Conservation (phyloP, 441 rosid species). For the Populus hybrid region DNA sequence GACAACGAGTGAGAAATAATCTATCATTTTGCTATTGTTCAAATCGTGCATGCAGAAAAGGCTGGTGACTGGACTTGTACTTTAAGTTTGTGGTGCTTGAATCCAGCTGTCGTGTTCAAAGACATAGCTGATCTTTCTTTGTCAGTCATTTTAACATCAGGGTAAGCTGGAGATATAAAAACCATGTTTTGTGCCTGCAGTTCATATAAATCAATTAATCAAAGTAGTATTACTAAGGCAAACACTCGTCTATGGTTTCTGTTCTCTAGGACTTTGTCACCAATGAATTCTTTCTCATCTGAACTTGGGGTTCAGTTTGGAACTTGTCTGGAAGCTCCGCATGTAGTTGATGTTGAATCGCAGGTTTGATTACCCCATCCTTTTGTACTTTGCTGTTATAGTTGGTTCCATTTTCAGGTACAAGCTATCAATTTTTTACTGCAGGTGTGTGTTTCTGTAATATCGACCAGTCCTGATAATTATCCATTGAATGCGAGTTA, state of each 20-base stretch:
- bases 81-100: constrained; percentile 95
- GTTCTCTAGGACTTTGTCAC: constrained; percentile 78
- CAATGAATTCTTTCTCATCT: constrained; percentile 89
- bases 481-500: constrained; percentile 86
- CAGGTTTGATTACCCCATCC: constrained; percentile 50
- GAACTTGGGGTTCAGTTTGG: constrained; percentile 97
- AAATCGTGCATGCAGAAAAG: constrained; percentile 49
- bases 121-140: constrained; percentile 85
- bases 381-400: constrained; percentile 13
- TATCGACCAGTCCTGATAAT: constrained; percentile 73
- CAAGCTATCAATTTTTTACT: constrained; percentile 25
- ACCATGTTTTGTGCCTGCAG: neutral
- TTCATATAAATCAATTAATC: neutral
- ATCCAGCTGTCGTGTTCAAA: constrained; percentile 91
- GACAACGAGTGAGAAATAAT: neutral
- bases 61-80: constrained; percentile 60
- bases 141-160: constrained; percentile 91
- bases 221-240: neutral
- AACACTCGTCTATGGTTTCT: constrained; percentile 16
- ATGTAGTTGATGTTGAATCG: constrained; percentile 75
- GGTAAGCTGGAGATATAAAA: constrained; percentile 49
- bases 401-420: constrained; percentile 15
- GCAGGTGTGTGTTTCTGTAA: constrained; percentile 82
- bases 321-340: constrained; percentile 95
- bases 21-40: constrained; percentile 18